phyloP scores from a whole-genome alignment of 371 early-diverging fungal genomes.

The Mucor irregularis region DNA sequence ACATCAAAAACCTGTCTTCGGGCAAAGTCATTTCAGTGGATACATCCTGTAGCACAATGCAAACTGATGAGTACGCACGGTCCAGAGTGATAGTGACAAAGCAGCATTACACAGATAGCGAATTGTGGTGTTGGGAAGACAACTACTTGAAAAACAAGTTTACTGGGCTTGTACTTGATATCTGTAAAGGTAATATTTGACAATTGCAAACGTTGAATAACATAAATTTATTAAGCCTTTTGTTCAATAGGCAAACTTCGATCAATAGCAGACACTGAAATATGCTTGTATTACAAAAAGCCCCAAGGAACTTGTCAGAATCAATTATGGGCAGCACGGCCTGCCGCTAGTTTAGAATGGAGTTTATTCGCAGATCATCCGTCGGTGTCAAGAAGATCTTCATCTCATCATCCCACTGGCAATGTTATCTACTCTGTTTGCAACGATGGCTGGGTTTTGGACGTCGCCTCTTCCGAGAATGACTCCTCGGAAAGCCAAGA shows the following conservation, averaged over 20 bases:
- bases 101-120: slow-evolving; percentile 23
- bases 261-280: slow-evolving; percentile 39
- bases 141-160: slow-evolving; percentile 34
- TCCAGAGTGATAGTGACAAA: slow-evolving; percentile 36
- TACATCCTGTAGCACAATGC: neutral
- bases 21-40: slow-evolving; percentile 24
- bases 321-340: slow-evolving; percentile 35
- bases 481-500: slow-evolving; percentile 10
- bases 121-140: slow-evolving; percentile 40
- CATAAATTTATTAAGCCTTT: neutral
- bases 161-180: slow-evolving; percentile 36
- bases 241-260: slow-evolving; percentile 23
- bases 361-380: slow-evolving; percentile 1
- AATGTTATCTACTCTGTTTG: slow-evolving; percentile 27
- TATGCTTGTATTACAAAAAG: slow-evolving; percentile 31
- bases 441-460: slow-evolving; percentile 45
- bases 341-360: slow-evolving; percentile 12
- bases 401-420: slow-evolving; percentile 21
- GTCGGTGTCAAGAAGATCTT: neutral
- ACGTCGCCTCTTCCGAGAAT: too few species aligned
- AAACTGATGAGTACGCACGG: neutral
- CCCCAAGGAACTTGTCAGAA: slow-evolving; percentile 21
- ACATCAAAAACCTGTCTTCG: slow-evolving; percentile 23
- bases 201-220: too few species aligned
- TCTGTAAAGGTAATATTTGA: slow-evolving; percentile 37